phyloP scores from a whole-genome alignment of 2,329 filamentous ascomycete genomes.

The Fonsecaea erecta region DNA sequence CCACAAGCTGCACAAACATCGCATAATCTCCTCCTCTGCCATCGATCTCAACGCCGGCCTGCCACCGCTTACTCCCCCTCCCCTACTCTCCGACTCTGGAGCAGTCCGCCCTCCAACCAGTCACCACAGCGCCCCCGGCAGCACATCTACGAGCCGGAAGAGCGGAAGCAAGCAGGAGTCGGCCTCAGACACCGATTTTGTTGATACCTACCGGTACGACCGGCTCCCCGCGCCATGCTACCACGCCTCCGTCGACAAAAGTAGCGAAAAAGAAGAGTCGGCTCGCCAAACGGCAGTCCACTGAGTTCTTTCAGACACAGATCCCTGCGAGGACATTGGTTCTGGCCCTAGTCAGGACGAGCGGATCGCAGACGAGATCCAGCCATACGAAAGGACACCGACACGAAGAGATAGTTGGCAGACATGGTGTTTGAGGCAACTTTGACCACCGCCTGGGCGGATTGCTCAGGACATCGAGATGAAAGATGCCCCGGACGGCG shows the following conservation, averaged over 20 bases:
- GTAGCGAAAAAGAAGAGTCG: constrained; percentile 49
- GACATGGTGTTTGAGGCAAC: no score
- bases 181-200: constrained; percentile 35
- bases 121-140: constrained; percentile 41
- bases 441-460: no score
- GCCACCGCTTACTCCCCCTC: constrained; percentile 46
- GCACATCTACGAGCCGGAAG: constrained; percentile 41
- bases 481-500: no score
- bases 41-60: constrained; percentile 24
- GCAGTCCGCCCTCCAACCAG: constrained; percentile 46
- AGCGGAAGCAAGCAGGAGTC: constrained; percentile 35
- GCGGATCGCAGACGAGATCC: no score
- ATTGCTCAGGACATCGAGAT: no score
- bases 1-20: constrained; percentile 32
- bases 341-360: no score
- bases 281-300: no score
- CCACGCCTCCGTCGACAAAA: constrained; percentile 30
- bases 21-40: constrained; percentile 26
- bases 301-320: no score
- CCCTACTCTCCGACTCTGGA: constrained; percentile 44
- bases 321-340: no score
- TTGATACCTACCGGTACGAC: constrained; percentile 23
- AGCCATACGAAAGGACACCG: no score
- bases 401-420: no score
- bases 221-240: constrained; percentile 23